A percentile compares a stretch with the other conserved stretches of the same genome.
phyloP scores from a whole-genome alignment of 805 yeast genomes.

The Wickerhamomyces ciferrii region DNA sequence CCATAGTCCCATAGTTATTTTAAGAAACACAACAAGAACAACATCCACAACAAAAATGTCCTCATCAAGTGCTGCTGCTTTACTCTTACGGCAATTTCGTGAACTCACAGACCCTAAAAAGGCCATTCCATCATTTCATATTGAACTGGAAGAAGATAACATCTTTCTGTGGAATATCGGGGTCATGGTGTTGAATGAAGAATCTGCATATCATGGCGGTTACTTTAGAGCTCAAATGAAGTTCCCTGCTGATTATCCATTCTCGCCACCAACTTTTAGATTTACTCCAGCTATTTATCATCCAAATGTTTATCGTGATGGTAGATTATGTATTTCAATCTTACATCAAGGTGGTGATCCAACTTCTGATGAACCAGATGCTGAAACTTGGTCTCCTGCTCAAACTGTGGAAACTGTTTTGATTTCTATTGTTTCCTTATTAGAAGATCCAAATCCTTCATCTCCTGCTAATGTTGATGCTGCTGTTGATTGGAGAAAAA shows the following conservation, averaged over 20 bases:
- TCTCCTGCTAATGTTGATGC: constrained; percentile 98
- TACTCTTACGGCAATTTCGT: constrained; percentile 87
- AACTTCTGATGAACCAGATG: constrained; percentile 85
- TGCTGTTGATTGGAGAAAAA: constrained; percentile 81
- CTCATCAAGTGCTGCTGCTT: constrained; percentile 58
- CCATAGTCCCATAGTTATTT: no score
- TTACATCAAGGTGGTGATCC: constrained; percentile 90
- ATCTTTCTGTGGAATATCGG: constrained; percentile 78
- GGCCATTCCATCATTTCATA: constrained; percentile 68
- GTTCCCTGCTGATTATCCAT: constrained; percentile 90
- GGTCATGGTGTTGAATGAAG: constrained; percentile 85
- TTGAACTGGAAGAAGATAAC: constrained; percentile 59
- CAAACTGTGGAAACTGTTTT: constrained; percentile 90
- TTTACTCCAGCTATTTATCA: constrained; percentile 93
- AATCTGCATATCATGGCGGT: constrained; percentile 90
- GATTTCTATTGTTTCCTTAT: constrained; percentile 81
- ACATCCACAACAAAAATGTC: constrained; percentile 7
- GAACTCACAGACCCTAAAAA: constrained; percentile 92
- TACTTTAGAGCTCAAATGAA: constrained; percentile 92
- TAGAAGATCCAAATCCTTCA: constrained; percentile 89
- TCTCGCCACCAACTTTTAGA: constrained; percentile 85
- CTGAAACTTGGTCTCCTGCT: constrained; percentile 92
- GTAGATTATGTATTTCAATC: constrained; percentile 88
- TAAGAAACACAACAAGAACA: no score
- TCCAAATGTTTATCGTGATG: constrained; percentile 93